Percentiles rank a stretch among this genome's conserved stretches.
Evolutionary conservation across 768 basidiomycete genomes (phyloP).

Genomic region (Termitomyces sp.): DNA sequence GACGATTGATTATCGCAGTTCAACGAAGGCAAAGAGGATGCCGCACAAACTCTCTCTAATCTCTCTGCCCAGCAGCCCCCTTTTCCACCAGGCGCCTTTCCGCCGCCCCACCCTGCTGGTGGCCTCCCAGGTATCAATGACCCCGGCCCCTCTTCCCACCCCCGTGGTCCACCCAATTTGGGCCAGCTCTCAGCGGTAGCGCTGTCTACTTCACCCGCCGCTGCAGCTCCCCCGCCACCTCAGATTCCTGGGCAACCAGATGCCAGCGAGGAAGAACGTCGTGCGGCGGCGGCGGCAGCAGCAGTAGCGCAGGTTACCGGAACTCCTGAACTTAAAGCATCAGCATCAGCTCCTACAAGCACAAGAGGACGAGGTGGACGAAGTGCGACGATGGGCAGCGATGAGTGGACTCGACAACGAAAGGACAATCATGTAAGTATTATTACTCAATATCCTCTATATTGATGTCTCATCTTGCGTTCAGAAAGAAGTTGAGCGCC

Average conservation of each 20-base stretch:
- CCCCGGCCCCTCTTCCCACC: constrained; percentile 72
- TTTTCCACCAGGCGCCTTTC: constrained; percentile 29
- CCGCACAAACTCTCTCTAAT: constrained; percentile 55
- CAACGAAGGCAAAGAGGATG: constrained; percentile 57
- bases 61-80: constrained; percentile 41
- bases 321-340: constrained; percentile 9
- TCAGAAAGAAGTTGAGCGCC: constrained; percentile 98
- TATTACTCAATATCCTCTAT: background rate
- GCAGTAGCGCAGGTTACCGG: constrained; percentile 11
- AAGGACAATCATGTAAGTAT: constrained; percentile 77
- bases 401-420: constrained; percentile 77
- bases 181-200: constrained; percentile 56
- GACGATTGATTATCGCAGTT: constrained; percentile 27
- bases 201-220: constrained; percentile 38
- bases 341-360: constrained; percentile 20
- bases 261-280: constrained; percentile 25
- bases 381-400: constrained; percentile 62
- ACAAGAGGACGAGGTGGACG: constrained; percentile 49
- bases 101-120: constrained; percentile 23
- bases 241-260: constrained; percentile 21
- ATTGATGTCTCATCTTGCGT: background rate
- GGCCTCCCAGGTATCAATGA: constrained; percentile 56
- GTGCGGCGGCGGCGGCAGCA: constrained; percentile 2
- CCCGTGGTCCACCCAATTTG: constrained; percentile 62
- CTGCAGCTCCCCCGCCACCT: constrained; percentile 10